A percentile compares a stretch with the other conserved stretches of the same genome.
Evolutionary conservation across 805 yeast species (phyloP).

Genomic region (Candida sanyiensis): DNA sequence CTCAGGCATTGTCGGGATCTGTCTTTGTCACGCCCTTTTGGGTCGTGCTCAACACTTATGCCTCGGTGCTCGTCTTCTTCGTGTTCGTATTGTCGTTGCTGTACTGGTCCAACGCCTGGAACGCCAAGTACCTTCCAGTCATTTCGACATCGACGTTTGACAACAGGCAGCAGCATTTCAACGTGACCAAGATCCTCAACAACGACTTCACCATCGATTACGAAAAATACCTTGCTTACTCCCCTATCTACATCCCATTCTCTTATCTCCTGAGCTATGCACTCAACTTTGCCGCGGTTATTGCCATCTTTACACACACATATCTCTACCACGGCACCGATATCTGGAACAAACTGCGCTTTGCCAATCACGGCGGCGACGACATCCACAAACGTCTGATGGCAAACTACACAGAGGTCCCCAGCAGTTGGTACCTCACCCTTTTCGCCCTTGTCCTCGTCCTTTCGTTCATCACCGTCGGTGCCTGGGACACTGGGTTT

Average conservation of each 20-base stretch:
- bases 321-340: slow-evolving; percentile 52
- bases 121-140: slow-evolving; percentile 55
- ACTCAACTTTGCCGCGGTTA: slow-evolving; percentile 55
- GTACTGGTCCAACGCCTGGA: slow-evolving; percentile 50
- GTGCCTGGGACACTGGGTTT: slow-evolving; percentile 41
- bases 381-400: slow-evolving; percentile 46
- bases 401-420: slow-evolving; percentile 58
- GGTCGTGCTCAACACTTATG: slow-evolving; percentile 34
- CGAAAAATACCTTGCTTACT: slow-evolving; percentile 44
- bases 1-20: slow-evolving; percentile 40
- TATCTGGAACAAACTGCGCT: slow-evolving; percentile 38
- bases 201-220: slow-evolving; percentile 37
- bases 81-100: slow-evolving; percentile 45
- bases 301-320: slow-evolving; percentile 55
- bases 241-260: slow-evolving; percentile 55
- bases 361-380: slow-evolving; percentile 38
- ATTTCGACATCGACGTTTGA: slow-evolving; percentile 46
- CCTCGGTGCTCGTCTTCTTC: slow-evolving; percentile 44
- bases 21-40: slow-evolving; percentile 53
- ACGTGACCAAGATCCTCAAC: slow-evolving; percentile 43
- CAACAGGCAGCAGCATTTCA: slow-evolving; percentile 39
- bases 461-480: slow-evolving; percentile 29
- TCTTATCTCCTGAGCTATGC: slow-evolving; percentile 53
- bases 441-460: slow-evolving; percentile 26
- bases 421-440: slow-evolving; percentile 44